A percentile compares a stretch with the other conserved stretches of the same genome.
Evolutionary conservation across 352 stramenopile species (phyloP).

Genomic region (Globisporangium mamillatum): DNA sequence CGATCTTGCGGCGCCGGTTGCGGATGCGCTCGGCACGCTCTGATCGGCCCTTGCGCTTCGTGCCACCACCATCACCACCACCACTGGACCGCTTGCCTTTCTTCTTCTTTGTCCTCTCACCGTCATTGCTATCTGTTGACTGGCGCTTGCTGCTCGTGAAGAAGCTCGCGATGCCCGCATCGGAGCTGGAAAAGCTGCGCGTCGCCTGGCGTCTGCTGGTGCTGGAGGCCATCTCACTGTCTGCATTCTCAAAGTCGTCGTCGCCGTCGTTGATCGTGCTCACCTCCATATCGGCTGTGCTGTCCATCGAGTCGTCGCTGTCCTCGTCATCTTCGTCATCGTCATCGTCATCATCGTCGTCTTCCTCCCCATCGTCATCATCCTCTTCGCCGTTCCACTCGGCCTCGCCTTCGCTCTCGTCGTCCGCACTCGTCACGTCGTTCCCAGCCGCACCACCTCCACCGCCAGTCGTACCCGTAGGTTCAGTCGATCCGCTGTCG

Average conservation of each 20-base stretch:
- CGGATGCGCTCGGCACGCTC: constrained; percentile 26
- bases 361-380: constrained; percentile 7
- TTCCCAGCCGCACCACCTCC: not conserved
- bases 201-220: not conserved
- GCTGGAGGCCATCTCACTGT: not conserved
- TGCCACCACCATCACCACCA: not conserved
- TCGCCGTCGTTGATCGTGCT: constrained; percentile 18
- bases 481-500: not conserved
- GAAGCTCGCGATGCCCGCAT: constrained; percentile 9
- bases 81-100: not conserved
- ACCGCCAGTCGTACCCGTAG: not conserved
- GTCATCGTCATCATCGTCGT: constrained; percentile 21
- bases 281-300: constrained; percentile 14
- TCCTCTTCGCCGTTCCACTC: constrained; percentile 25
- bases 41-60: constrained; percentile 25
- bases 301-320: constrained; percentile 22
- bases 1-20: constrained; percentile 61
- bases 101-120: constrained; percentile 4
- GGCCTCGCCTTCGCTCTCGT: constrained; percentile 16
- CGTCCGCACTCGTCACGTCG: constrained; percentile 12
- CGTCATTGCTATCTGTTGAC: not conserved
- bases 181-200: not conserved
- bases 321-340: constrained; percentile 21
- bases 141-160: constrained; percentile 1
- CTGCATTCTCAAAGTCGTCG: constrained; percentile 7